Base-by-base conservation (phyloP, 352 stramenopile genomes). In the Phytophthora litchii region DNA sequence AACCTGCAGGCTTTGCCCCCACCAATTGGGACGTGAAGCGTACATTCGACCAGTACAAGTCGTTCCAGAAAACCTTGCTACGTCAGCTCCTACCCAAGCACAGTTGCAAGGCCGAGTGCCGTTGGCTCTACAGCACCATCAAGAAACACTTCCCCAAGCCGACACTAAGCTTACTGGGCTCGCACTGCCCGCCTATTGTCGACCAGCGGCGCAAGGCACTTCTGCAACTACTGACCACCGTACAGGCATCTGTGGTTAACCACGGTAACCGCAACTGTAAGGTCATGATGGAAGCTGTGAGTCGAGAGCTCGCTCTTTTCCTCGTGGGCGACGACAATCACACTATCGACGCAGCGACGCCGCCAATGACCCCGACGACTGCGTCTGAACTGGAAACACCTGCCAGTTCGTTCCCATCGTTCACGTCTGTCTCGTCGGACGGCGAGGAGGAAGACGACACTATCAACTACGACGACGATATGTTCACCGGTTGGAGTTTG, bases 101-200 rank as follows among this genome's bases (percentile, higher is more conserved):
- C 59, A 67, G 54, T 27, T 91, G 82, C 61, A 77, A 76, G 42
- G 74, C 78, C 42, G 77, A 89, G 41, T 91, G 82, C 64, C 67
- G 62, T 10, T 91, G 71, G 73, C 66, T 91, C 17, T 72, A 83
- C 69, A 76, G 49, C 45, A 81, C 80, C 23, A 48, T 87, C 31
- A 80, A 76, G 53, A 76, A 77, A n/a, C 74, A 83, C 46, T 91
- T 89, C 34, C 82, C 82, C 4, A 79, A 76, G 52, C 41, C 55
- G 19, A 70, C 60, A 16, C 53, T 27, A 5, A 27, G 23, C 23
- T 27, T 78, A 1, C 61, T 84, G 17, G 53, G 69, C 47, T 63
- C 60, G n/a, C 67, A 40, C 36, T 67, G 19, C 27, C 55, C 63
- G 19, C 20, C 47, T n/a, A 48, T 75, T 19, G 48, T 77, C 23